These are phyloP conservation scores for Tetrahymena thermophila DNA, from an alignment of 73 alveolate species.

Conservation along the genomic window DNA sequence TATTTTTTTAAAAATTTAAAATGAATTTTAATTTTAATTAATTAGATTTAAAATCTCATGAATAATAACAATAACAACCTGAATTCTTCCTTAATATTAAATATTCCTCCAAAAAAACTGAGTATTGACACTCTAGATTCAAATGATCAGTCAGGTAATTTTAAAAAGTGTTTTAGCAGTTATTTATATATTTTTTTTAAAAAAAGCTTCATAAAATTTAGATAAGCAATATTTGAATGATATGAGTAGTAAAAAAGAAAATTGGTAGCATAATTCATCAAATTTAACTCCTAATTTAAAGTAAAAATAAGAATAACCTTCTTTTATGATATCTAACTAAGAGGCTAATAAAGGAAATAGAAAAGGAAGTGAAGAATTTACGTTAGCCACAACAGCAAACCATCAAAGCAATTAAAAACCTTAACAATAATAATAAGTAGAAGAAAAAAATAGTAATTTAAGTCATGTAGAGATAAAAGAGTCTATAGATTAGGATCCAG, in stretches of 20 bases:
- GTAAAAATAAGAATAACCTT: neutral
- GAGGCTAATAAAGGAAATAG: neutral
- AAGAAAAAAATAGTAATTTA: neutral
- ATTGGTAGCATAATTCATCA: neutral
- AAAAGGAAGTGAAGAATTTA: neutral
- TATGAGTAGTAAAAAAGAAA: neutral
- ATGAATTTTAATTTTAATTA: neutral
- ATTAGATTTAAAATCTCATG: neutral
- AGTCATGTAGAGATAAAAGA: neutral
- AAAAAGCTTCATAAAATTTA: neutral
- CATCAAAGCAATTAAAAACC: neutral
- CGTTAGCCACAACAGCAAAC: neutral
- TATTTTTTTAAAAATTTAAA: no score
- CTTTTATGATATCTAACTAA: neutral
- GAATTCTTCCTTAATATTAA: neutral
- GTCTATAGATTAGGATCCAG: neutral
- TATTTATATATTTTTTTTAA: neutral
- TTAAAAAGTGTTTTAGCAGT: neutral
- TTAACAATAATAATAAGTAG: no score
- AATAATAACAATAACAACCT: neutral
- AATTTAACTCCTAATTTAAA: neutral
- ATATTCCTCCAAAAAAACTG: neutral
- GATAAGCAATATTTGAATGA: neutral
- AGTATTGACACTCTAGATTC: neutral
- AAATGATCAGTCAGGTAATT: neutral